Percentiles rank a stretch among this genome's conserved stretches.
Conservation (phyloP, 164 flowering plant genomes). For the Magnolia kwangsiensis region DNA sequence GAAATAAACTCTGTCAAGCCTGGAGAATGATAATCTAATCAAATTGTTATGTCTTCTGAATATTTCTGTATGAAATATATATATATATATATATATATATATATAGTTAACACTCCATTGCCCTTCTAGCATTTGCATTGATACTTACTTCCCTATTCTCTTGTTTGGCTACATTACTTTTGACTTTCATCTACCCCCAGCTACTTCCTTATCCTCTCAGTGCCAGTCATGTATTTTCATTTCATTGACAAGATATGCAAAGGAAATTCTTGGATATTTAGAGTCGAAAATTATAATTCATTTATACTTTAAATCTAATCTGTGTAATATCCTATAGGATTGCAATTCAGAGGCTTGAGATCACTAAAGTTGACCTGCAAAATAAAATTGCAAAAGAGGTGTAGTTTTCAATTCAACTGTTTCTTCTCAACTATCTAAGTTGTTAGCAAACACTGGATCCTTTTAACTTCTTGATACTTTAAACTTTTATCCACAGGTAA, state of each 20-base stretch:
- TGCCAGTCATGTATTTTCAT: not conserved
- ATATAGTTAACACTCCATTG: too few species aligned
- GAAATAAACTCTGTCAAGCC: too few species aligned
- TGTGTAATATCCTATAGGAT: slow-evolving; percentile 30
- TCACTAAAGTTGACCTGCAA: slow-evolving; percentile 49
- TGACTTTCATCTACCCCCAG: not conserved
- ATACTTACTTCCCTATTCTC: not conserved
- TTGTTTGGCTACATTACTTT: not conserved
- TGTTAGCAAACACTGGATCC: not conserved
- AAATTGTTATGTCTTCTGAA: too few species aligned
- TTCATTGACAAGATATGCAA: not conserved
- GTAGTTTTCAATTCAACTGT: not conserved
- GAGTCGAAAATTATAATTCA: not conserved
- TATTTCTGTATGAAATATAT: too few species aligned
- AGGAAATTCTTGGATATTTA: not conserved
- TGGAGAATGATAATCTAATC: too few species aligned
- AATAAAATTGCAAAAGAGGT: slow-evolving; percentile 73
- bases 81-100: too few species aligned
- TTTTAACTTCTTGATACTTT: not conserved
- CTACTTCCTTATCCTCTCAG: not conserved
- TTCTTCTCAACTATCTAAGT: not conserved
- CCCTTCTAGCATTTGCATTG: too few species aligned
- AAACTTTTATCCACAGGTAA: slow-evolving; percentile 37
- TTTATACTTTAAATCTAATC: slow-evolving; percentile 5
- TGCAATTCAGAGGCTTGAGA: slow-evolving; percentile 68